Evolutionary conservation across 129 eudicot genomes (phyloP), one percentile per base, ranked within the genome.

Genomic region (Saussurea involucrata): DNA sequence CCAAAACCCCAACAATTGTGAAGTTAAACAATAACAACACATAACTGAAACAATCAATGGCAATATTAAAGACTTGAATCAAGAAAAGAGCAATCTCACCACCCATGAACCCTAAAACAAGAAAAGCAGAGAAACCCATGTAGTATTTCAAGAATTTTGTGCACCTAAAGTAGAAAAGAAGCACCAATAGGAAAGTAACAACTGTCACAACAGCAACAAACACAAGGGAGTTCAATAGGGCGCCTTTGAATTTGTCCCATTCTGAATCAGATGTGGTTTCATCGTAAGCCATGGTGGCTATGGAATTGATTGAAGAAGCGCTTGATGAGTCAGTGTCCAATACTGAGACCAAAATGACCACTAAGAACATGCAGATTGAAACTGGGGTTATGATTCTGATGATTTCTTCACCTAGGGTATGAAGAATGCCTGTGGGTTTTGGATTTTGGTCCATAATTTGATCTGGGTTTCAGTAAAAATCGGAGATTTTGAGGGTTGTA

Each of bases 231-330:
- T 95, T 92, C 86, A 95, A 90, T 29, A 95, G 82, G 82, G 97
- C 99, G 67, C 99, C 97, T 95, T 86, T 74, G 83, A 92, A 78
- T 79, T 95, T 95, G 73, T 95, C 97, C 99, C 96, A 92, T 6
- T 76, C 74, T 5, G 97, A 87, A 71, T 95, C 99, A 25, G 97
- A 92, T 78, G 75, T 78, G 81, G 24, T 77, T 74, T 95, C 99
- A 24, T 77, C 27, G 88, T 95, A 95, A 40, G 96, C 97, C 53
- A 92, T 68, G 63, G 90, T 88, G 69, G 97, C 99, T 78, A 95
- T 82, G 75, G 90, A 76, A 68, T 90, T 29, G 22, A 95, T 70
- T 76, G 98, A 85, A 65, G 87, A 73, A 20, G 82, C 71, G 24
- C 40, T 82, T 5, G 22, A 55, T 28, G 88, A 67, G 68, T 81